Conservation (phyloP, 371 early-diverging fungal genomes). For the Circinella umbellata region DNA sequence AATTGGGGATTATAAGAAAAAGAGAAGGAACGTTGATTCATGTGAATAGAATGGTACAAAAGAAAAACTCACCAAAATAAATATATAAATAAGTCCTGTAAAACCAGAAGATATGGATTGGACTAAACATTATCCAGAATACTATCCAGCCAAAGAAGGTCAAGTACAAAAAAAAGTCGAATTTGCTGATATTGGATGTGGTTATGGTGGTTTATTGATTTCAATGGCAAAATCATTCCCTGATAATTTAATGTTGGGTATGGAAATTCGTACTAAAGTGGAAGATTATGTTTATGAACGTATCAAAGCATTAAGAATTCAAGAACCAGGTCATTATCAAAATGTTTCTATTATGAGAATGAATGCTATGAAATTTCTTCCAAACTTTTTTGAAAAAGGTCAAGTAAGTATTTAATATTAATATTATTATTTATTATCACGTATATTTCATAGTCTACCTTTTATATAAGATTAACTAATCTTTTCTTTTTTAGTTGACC, state of each 20-base stretch:
- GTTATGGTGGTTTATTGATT: slow-evolving; percentile 97
- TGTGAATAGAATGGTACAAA: too few species aligned
- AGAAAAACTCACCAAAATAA: not conserved
- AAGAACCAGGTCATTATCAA: slow-evolving; percentile 85
- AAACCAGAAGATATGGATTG: slow-evolving; percentile 90
- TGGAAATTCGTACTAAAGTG: slow-evolving; percentile 99
- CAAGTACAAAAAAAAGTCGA: slow-evolving; percentile 72
- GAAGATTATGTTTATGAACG: slow-evolving; percentile 92
- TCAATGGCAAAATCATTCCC: slow-evolving; percentile 92
- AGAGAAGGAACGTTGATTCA: not conserved
- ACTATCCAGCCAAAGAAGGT: slow-evolving; percentile 58
- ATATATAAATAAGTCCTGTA: slow-evolving; percentile 69
- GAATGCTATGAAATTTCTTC: slow-evolving; percentile 99
- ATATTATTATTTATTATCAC: too few species aligned
- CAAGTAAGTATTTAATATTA: slow-evolving; percentile 54
- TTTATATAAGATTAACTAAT: too few species aligned
- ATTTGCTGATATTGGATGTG: slow-evolving; percentile 99
- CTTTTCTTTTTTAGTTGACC: slow-evolving; percentile 54
- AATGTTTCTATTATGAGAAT: slow-evolving; percentile 96
- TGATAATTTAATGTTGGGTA: slow-evolving; percentile 90
- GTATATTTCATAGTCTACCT: too few species aligned
- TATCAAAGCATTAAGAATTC: slow-evolving; percentile 86
- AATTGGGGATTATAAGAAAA: not conserved
- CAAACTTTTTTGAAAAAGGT: slow-evolving; percentile 96
- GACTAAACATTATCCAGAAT: slow-evolving; percentile 85